Evolutionary conservation across 1,284 basidiomycete species (phyloP).

Genomic region (Boletus sp.): DNA sequence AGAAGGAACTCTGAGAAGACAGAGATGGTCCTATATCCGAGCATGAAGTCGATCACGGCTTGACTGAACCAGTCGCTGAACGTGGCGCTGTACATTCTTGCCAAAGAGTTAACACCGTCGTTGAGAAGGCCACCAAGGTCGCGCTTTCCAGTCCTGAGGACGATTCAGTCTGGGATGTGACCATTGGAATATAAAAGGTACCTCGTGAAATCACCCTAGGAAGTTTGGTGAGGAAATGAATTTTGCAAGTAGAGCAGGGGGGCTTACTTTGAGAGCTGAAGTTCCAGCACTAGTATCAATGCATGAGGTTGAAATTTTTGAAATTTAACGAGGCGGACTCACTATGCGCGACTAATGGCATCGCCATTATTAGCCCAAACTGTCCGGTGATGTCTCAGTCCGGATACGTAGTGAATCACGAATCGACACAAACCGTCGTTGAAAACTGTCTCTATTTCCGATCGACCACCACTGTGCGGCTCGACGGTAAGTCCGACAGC

Average conservation of each 20-base stretch:
- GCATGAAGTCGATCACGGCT: constrained; percentile 89
- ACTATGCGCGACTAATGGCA: constrained; percentile 84
- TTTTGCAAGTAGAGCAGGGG: background rate
- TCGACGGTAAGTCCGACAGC: constrained; percentile 69
- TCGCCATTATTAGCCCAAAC: constrained; percentile 97
- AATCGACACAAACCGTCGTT: constrained; percentile 64
- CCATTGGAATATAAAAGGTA: constrained; percentile 25
- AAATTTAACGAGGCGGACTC: constrained; percentile 31
- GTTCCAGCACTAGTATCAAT: constrained; percentile 66
- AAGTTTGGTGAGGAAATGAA: constrained; percentile 10
- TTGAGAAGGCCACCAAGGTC: constrained; percentile 89
- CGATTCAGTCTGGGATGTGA: constrained; percentile 10
- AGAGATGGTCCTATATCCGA: constrained; percentile 78
- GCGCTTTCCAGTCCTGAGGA: constrained; percentile 80
- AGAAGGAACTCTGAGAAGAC: constrained; percentile 91
- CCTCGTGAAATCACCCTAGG: constrained; percentile 88
- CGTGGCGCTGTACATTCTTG: constrained; percentile 81
- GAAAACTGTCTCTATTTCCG: constrained; percentile 75
- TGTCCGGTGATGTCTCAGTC: constrained; percentile 29
- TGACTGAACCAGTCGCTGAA: constrained; percentile 97
- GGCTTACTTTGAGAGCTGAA: constrained; percentile 77
- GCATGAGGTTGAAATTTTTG: constrained; percentile 1
- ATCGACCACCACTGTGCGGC: constrained; percentile 44
- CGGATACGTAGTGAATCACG: background rate
- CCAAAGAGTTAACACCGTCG: constrained; percentile 89